phyloP scores from a whole-genome alignment of 306 rosid species.

The Morella rubra region DNA sequence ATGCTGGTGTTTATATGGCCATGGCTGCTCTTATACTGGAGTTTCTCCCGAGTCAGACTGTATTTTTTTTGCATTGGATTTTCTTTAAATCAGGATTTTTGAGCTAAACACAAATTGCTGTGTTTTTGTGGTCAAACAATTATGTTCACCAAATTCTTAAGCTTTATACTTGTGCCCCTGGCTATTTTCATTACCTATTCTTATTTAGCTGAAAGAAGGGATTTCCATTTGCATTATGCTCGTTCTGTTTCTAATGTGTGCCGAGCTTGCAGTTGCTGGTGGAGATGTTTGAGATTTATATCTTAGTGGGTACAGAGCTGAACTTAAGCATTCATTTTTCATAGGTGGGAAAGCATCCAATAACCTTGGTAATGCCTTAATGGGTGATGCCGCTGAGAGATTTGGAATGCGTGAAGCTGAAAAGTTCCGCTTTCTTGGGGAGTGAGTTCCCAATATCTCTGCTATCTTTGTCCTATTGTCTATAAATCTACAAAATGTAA shows the following conservation, averaged over 20 bases:
- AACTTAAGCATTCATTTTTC: slow-evolving; percentile 26
- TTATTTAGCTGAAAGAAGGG: not conserved
- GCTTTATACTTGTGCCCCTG: not conserved
- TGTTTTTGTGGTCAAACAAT: slow-evolving; percentile 3
- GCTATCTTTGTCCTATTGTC: slow-evolving; percentile 1
- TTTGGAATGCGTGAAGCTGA: slow-evolving; percentile 66
- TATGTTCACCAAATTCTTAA: not conserved
- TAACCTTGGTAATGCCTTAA: slow-evolving; percentile 35
- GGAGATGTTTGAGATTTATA: slow-evolving; percentile 2
- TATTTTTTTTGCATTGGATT: not conserved
- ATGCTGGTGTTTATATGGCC: not conserved
- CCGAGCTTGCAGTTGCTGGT: slow-evolving; percentile 11
- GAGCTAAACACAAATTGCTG: not conserved
- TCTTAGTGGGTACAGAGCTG: slow-evolving; percentile 14
- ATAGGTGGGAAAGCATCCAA: slow-evolving; percentile 48
- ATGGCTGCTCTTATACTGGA: not conserved
- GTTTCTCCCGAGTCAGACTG: not conserved
- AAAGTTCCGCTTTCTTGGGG: slow-evolving; percentile 63
- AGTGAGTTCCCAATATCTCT: slow-evolving; percentile 46
- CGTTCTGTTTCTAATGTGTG: not conserved
- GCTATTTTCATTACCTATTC: not conserved
- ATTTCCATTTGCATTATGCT: not conserved
- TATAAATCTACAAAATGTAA: slow-evolving; percentile 2
- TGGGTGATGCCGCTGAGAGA: slow-evolving; percentile 57
- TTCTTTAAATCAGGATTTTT: slow-evolving; percentile 2